Evolutionary conservation across 2,329 filamentous ascomycete genomes (phyloP), one percentile per base, ranked within the genome.

Genomic region (Xylariomycetidae sp.): DNA sequence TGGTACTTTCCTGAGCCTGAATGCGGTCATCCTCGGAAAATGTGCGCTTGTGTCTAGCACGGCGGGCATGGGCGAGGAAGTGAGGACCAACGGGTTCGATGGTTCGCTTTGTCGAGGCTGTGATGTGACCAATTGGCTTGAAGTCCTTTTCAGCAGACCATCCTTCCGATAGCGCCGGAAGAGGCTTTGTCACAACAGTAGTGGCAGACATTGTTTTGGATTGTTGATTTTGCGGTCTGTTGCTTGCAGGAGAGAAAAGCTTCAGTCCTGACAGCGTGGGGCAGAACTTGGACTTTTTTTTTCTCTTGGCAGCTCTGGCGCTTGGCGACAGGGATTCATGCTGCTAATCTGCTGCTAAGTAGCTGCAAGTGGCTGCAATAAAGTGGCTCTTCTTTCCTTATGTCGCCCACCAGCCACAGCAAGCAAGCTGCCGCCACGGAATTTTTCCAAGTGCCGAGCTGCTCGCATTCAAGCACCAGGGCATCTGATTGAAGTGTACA

Each of bases 1-100:
- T 95, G 58, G 89, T 88, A 50, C 83, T 88, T 64, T 94, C 82
- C 65, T 94, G 85, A 30, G 92, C 92, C 70, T 96, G 88, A 59
- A 98, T 94, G 48, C 89, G 85, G 63, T 98, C 92, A 66, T 98
- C 92, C 69, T 98, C 90, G 56, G 87, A 94, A 69, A 98, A 98
- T 32, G 92, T 98, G 57, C 92, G 88, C 72, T 94, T 88, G 69
- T 97, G 89, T 46, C 89, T 85, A 66, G 88, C 87, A 66, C 92
- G 85, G 59, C 92, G 89, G 54, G 92, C 92, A 65, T 97, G 89
- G 50, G 92, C 92, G 48, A 98, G 82, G 74, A 96, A 98, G 72
- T 96, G 88, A 64, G 92, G 90, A 50, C 92, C 92, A 50, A 97
- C 87, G 34, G 92, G 89, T 72, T 97, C 92, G 54, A 98, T 82